phyloP scores from a whole-genome alignment of 2,329 filamentous ascomycete genomes.

The Torrubiella hemipterigena region DNA sequence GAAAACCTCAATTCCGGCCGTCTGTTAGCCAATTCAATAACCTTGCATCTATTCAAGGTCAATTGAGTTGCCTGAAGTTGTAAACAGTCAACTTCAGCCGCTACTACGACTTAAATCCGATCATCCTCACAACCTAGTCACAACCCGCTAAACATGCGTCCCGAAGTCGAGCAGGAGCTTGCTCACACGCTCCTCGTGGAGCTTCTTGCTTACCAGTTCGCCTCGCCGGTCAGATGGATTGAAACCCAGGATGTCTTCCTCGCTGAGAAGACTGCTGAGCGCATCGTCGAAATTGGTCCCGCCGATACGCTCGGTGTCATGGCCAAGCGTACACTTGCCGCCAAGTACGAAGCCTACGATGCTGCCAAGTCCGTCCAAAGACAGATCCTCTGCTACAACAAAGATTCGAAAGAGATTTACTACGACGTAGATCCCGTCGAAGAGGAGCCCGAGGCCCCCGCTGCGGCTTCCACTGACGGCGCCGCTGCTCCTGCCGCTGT shows the following conservation, averaged over 20 bases:
- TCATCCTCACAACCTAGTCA: conserved; percentile 7
- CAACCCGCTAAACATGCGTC: conserved; percentile 59
- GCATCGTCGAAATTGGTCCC: conserved; percentile 94
- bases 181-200: conserved; percentile 96
- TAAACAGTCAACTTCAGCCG: too few relatives aligned
- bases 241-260: conserved; percentile 99
- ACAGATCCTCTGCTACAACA: conserved; percentile 98
- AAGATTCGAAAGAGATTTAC: conserved; percentile 98
- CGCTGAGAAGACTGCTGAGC: conserved; percentile 87
- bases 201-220: conserved; percentile 98
- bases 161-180: conserved; percentile 98
- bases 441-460: conserved; percentile 64
- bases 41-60: too few relatives aligned
- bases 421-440: conserved; percentile 94
- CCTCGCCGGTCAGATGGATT: conserved; percentile 98
- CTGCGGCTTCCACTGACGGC: conserved; percentile 33
- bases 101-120: conserved; percentile 4
- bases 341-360: conserved; percentile 98
- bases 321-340: conserved; percentile 89
- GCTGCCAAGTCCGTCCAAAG: conserved; percentile 91
- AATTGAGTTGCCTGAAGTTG: too few relatives aligned
- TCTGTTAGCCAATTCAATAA: too few relatives aligned
- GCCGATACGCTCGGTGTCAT: conserved; percentile 95
- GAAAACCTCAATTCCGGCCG: too few relatives aligned
- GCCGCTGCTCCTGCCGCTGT: conserved; percentile 40